Percentiles rank a stretch among this genome's conserved stretches.
These are phyloP conservation scores for Voacanga thouarsii DNA, from an alignment of 257 asterid species.

Conservation along the genomic window DNA sequence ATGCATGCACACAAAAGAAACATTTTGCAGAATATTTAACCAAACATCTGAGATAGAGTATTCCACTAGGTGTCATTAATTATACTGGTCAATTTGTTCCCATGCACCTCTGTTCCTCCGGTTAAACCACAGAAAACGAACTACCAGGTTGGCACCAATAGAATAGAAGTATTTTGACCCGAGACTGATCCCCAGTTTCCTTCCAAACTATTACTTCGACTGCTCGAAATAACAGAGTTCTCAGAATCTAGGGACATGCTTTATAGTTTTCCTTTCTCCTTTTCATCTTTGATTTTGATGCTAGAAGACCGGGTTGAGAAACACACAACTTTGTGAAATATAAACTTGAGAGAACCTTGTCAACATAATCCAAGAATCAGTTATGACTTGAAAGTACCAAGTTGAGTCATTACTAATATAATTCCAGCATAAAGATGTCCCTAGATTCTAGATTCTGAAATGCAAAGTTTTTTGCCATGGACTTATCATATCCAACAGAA, in stretches of 20 bases:
- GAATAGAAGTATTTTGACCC: too few relatives aligned
- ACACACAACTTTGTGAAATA: neutral
- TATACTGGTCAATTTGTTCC: too few relatives aligned
- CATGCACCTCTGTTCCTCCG: too few relatives aligned
- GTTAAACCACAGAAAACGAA: too few relatives aligned
- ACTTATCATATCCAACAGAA: conserved; percentile 7
- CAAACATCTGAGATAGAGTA: neutral
- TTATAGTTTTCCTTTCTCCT: too few relatives aligned
- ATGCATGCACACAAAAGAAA: neutral
- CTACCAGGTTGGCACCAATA: too few relatives aligned
- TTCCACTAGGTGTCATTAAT: too few relatives aligned
- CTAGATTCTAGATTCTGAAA: conserved; percentile 2
- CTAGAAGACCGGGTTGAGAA: neutral
- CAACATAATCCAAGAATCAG: neutral
- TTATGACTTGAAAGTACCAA: neutral
- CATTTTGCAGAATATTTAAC: neutral
- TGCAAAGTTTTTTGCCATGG: neutral
- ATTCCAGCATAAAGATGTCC: neutral
- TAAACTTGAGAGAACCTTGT: neutral
- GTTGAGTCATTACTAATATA: neutral
- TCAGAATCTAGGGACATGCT: too few relatives aligned
- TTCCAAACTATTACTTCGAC: too few relatives aligned
- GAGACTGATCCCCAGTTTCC: too few relatives aligned
- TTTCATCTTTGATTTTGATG: neutral
- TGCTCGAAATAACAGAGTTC: too few relatives aligned